Percentiles rank a stretch among this genome's conserved stretches.
phyloP scores from a whole-genome alignment of 495 filamentous ascomycete genomes.

The Aspergillus panamensis region DNA sequence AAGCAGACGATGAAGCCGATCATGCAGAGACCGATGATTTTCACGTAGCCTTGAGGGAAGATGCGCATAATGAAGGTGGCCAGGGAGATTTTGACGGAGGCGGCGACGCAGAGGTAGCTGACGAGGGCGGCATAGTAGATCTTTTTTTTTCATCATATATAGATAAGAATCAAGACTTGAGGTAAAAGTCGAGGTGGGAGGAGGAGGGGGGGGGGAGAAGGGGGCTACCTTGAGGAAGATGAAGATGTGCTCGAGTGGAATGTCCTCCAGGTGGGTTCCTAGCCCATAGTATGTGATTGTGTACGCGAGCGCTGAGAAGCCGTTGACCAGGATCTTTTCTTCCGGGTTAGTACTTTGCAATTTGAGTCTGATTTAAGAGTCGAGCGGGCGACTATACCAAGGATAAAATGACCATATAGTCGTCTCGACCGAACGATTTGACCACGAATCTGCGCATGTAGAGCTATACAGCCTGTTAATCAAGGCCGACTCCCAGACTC shows the following conservation, averaged over 20 bases:
- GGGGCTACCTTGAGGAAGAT: conserved; percentile 5
- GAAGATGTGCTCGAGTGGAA: conserved; percentile 1
- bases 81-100: conserved; percentile 21
- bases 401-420: conserved; percentile 12
- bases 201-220: background rate
- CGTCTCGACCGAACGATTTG: conserved; percentile 12
- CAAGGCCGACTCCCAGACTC: background rate
- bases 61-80: conserved; percentile 23
- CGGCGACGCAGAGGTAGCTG: conserved; percentile 21
- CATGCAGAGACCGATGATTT: conserved; percentile 9
- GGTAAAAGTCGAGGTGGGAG: background rate
- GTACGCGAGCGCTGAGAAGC: conserved; percentile 12
- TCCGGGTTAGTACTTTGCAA: background rate
- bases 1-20: conserved; percentile 16
- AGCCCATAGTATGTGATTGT: conserved; percentile 18
- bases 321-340: background rate
- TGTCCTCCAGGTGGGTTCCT: conserved; percentile 1
- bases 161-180: background rate
- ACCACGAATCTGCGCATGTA: conserved; percentile 20
- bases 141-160: background rate
- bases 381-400: background rate
- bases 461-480: conserved; percentile 5
- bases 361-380: background rate
- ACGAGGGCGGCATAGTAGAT: conserved; percentile 16
- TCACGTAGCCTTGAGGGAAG: conserved; percentile 17